Evolutionary conservation across 495 filamentous ascomycete species (phyloP).

Genomic region (Aspergillus wentii): DNA sequence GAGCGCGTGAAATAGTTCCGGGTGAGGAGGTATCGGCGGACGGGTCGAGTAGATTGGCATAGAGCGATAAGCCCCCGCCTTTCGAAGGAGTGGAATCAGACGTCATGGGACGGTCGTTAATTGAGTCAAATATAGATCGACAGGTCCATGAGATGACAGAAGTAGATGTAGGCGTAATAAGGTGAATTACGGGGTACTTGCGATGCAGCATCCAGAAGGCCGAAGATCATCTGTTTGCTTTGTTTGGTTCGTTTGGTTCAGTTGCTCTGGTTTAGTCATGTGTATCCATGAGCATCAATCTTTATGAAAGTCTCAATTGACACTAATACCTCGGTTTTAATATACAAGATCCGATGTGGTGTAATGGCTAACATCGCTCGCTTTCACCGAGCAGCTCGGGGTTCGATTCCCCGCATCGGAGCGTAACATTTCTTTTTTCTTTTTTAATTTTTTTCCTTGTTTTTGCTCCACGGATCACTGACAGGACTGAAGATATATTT

Average conservation of each 20-base stretch:
- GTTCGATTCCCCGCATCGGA: constrained; percentile 6
- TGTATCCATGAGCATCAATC: not conserved
- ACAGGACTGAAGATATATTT: no score
- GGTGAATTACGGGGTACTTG: no score
- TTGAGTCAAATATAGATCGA: no score
- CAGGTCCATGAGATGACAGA: no score
- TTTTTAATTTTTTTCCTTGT: no score
- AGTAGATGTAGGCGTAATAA: no score
- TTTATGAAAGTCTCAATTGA: not conserved
- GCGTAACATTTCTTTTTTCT: no score
- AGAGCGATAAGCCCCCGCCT: constrained; percentile 50
- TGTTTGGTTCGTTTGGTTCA: not conserved
- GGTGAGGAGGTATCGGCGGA: constrained; percentile 43
- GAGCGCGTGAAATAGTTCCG: constrained; percentile 68
- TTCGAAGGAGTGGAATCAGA: constrained; percentile 29
- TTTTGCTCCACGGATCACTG: no score
- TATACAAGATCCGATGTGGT: not conserved
- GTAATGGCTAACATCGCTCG: not conserved
- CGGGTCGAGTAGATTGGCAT: constrained; percentile 59
- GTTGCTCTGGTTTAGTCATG: no score
- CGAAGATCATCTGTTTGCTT: not conserved
- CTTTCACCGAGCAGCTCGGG: constrained; percentile 3
- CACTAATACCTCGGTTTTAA: no score
- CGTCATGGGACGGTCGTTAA: constrained; percentile 20
- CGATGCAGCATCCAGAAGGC: no score